Evolutionary conservation across 192 early-diverging fungal species (phyloP), one percentile per base, ranked within the genome.

Genomic region (Jimgerdemannia lactiflua): DNA sequence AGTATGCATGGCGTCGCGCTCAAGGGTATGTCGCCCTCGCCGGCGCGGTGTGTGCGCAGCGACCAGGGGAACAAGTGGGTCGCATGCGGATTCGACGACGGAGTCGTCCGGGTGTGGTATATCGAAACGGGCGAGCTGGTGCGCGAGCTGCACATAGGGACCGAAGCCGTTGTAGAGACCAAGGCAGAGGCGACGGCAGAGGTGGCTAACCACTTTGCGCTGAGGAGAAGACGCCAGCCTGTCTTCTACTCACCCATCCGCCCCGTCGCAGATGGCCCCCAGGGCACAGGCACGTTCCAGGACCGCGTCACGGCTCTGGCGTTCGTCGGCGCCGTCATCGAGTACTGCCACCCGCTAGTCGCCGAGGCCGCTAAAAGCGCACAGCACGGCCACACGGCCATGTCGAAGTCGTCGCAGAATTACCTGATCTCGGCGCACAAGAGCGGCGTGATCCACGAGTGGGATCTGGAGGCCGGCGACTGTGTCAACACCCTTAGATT

Each of bases 401-500:
- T 43, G 42, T 65, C 73, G 14, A 44, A 75, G n/a, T 68, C 69
- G 7, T 66, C 74, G 2, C 71, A 72, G 43, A 69, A 71, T 1
- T 73, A 54, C 6, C 11, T 82, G 39, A 64, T 82, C 6, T 71
- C 80, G 1, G 77, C 77, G 1, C 54, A 79, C 42, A 74, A 76
- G 42, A 75, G 71, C 40, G 80, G 80, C 0, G n/a, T 42, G n/a
- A 54, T 82, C 4, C 65, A 65, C 4, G 80, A 82, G 67, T 82
- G 80, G 80, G 77, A 82, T 39, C 40, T 82, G n/a, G 40, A 71
- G 3, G 64, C 74, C 9, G 74, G 80, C 11, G 80, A 82, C 43
- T 78, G 76, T 43, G 68, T 78, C 4, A 72, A 82, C 4, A 67
- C 73, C 0, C 41, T 78, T 4, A 10, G 42, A 11, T 70, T 71